Conservation (phyloP, 1,284 basidiomycete species). For the Tetrapyrgos nigripes region DNA sequence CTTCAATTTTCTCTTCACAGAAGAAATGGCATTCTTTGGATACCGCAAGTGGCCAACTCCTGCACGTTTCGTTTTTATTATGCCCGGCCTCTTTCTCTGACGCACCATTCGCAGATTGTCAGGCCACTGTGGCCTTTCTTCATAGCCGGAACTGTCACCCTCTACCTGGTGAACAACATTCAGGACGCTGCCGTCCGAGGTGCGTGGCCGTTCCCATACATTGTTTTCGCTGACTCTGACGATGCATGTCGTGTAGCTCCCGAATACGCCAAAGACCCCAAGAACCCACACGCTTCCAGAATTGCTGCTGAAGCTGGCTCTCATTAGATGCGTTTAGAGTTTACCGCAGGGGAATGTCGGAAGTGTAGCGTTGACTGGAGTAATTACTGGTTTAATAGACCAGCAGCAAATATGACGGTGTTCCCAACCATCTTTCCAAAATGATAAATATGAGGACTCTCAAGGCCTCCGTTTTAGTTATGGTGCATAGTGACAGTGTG, state of each 20-base stretch:
- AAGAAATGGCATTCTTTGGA: slow-evolving; percentile 74
- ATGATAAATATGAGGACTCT: too few species aligned
- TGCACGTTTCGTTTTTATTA: slow-evolving; percentile 47
- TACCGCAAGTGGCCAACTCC: slow-evolving; percentile 82
- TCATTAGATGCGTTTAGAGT: slow-evolving; percentile 16
- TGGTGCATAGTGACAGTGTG: neutral
- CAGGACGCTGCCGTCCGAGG: slow-evolving; percentile 72
- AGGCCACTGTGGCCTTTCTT: slow-evolving; percentile 83
- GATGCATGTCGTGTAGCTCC: slow-evolving; percentile 50
- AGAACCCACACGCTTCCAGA: slow-evolving; percentile 81
- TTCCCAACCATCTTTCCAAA: too few species aligned
- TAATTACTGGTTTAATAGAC: too few species aligned
- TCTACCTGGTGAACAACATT: slow-evolving; percentile 67
- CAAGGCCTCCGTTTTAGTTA: too few species aligned
- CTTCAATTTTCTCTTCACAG: neutral
- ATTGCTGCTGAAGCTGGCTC: slow-evolving; percentile 57
- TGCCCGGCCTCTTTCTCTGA: slow-evolving; percentile 8
- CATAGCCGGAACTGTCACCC: slow-evolving; percentile 64
- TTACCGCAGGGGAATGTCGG: neutral
- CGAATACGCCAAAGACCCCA: slow-evolving; percentile 72
- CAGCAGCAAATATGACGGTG: too few species aligned
- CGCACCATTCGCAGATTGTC: slow-evolving; percentile 52
- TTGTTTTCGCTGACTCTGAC: neutral
- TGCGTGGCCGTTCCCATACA: slow-evolving; percentile 46
- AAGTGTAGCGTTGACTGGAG: too few species aligned